Evolutionary conservation across 2,329 filamentous ascomycete genomes (phyloP), one percentile per base, ranked within the genome.

Genomic region (Pyricularia sp.): DNA sequence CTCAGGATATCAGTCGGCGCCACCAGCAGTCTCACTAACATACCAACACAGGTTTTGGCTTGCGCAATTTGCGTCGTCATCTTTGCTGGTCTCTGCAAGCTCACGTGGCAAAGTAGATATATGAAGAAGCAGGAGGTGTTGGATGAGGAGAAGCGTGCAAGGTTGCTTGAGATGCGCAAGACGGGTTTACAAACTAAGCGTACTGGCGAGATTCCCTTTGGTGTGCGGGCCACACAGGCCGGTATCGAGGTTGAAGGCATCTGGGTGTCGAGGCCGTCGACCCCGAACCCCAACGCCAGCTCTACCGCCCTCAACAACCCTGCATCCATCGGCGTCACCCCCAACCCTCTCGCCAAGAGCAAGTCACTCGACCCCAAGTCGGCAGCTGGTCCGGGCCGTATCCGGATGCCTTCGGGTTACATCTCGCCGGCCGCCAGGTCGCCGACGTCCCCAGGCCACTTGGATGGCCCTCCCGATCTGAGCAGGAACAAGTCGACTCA

Each of bases 211-310:
- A 84, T 96, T 44, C 92, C 91, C 0, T 97, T 97, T 71, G 93
- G 93, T 24, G 85, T 94, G 64, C 86, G 89, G 69, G 93, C 93
- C 7, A 84, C 97, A 61, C 88, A 96, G 73, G 89, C 84, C 69
- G 92, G 92, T 6, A 80, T 96, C 59, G 84, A 93, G 72, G 84
- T 96, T 8, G 90, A 96, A 68, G 93, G 91, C 4, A 92, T 97
- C 63, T 91, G 89, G 87, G 85, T 89, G 62, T 87, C 85, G 28
- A 78, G 79, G 63, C 79, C 81, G 60, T 75, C 77, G 10, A 79
- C 78, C 12, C 77, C 79, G 12, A 71, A 66, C 62, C 65, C 65
- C 26, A 68, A 24, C 24, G 31, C 19, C n/a, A 64, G 66, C 44
- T 66, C 68, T 26, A 64, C 66, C 30, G 67, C 65, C 1, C 66